These are phyloP conservation scores for Pseudocercospora crystallina DNA, from an alignment of 2,329 filamentous ascomycete species.

Conservation along the genomic window DNA sequence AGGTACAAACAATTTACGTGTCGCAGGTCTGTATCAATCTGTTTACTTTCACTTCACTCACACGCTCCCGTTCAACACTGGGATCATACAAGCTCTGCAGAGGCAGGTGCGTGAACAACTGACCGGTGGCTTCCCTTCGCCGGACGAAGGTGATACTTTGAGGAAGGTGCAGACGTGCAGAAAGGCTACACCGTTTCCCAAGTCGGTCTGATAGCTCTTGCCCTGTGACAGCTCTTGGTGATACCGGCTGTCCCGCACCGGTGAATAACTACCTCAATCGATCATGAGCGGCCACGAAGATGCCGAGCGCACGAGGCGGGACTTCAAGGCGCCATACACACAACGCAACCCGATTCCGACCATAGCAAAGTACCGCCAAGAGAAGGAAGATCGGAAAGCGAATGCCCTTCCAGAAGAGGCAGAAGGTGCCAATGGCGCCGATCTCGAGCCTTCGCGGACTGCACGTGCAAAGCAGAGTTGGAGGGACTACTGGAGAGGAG, in stretches of 20 bases:
- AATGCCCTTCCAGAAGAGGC: slow-evolving; percentile 33
- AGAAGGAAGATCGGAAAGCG: slow-evolving; percentile 42
- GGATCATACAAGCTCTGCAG: too few species aligned
- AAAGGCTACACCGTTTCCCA: too few species aligned
- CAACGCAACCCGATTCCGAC: slow-evolving; percentile 48
- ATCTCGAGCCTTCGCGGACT: slow-evolving; percentile 30
- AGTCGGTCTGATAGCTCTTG: too few species aligned
- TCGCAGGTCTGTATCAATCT: too few species aligned
- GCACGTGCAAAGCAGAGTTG: slow-evolving; percentile 36
- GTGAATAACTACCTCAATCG: slow-evolving; percentile 1
- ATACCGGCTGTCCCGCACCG: neutral
- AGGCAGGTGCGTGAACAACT: too few species aligned
- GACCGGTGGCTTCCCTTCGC: too few species aligned
- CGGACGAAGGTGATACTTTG: too few species aligned
- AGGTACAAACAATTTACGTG: too few species aligned
- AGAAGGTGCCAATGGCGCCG: slow-evolving; percentile 26
- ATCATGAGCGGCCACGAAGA: slow-evolving; percentile 40
- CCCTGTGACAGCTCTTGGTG: too few species aligned
- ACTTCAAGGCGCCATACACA: slow-evolving; percentile 46
- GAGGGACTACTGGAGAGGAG: slow-evolving; percentile 26
- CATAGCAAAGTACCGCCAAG: slow-evolving; percentile 47
- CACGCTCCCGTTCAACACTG: too few species aligned
- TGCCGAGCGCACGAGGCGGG: slow-evolving; percentile 39
- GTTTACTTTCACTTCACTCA: too few species aligned
- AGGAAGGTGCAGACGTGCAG: too few species aligned